Conservation (phyloP, 164 flowering plant genomes). For the Cinnamomum chago region DNA sequence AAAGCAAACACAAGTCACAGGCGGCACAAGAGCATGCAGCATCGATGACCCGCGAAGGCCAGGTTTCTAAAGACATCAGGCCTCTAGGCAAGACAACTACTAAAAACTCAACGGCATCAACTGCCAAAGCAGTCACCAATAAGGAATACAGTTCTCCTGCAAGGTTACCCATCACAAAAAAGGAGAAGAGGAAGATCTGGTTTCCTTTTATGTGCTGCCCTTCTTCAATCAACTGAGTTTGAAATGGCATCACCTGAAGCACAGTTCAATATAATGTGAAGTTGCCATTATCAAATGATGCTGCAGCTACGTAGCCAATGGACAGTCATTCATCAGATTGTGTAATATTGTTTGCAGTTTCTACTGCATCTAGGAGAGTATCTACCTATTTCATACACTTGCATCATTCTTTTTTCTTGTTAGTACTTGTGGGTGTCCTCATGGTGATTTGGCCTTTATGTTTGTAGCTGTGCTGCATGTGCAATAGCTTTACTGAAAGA, state of each 20-base stretch:
- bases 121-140: constrained; percentile 19
- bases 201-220: constrained; percentile 79
- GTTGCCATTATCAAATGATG: no score
- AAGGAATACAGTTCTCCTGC: constrained; percentile 72
- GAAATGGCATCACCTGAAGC: background rate
- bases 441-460: no score
- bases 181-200: constrained; percentile 71
- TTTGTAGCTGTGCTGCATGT: no score
- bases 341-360: no score
- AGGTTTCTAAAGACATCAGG: constrained; percentile 18
- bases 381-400: no score
- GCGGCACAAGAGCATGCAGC: constrained; percentile 16
- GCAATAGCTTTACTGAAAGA: no score
- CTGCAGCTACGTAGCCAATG: no score
- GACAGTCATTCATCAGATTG: no score
- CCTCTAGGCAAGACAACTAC: constrained; percentile 9
- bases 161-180: constrained; percentile 48
- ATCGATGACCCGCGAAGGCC: constrained; percentile 17
- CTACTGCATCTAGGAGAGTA: no score
- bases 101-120: constrained; percentile 9
- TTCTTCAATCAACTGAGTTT: constrained; percentile 47
- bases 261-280: no score
- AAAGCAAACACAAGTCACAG: constrained; percentile 28
- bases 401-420: no score
- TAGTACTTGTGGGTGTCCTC: no score